These are phyloP conservation scores for Aspergillus alliaceus DNA, from an alignment of 2,329 filamentous ascomycete species.

Conservation along the genomic window DNA sequence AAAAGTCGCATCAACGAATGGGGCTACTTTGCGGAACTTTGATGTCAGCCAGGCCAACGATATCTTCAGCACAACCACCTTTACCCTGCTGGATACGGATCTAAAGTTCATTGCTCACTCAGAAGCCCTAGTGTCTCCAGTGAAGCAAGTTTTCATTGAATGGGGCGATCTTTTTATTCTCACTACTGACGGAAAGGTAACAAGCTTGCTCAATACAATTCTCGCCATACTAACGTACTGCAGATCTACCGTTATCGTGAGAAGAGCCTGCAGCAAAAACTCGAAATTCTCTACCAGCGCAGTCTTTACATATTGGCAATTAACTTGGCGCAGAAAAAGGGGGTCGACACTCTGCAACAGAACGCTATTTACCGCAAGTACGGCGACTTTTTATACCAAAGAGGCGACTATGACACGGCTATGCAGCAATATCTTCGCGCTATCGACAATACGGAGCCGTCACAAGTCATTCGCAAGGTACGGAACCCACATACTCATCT, in stretches of 20 bases:
- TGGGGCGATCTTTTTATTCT: slow-evolving; percentile 94
- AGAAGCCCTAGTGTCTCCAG: slow-evolving; percentile 77
- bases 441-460: slow-evolving; percentile 93
- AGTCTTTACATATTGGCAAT: slow-evolving; percentile 92
- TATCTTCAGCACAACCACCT: slow-evolving; percentile 81
- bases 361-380: slow-evolving; percentile 92
- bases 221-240: slow-evolving; percentile 25
- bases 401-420: slow-evolving; percentile 94
- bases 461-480: slow-evolving; percentile 91
- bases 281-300: slow-evolving; percentile 90
- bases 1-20: slow-evolving; percentile 54
- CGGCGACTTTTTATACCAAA: slow-evolving; percentile 91
- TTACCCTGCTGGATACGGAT: slow-evolving; percentile 89
- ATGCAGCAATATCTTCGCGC: slow-evolving; percentile 98
- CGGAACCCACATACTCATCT: neutral
- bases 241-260: slow-evolving; percentile 87
- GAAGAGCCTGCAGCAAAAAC: slow-evolving; percentile 82
- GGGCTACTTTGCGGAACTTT: slow-evolving; percentile 69
- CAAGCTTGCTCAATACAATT: neutral
- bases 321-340: slow-evolving; percentile 85
- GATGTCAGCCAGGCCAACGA: slow-evolving; percentile 71
- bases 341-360: slow-evolving; percentile 76
- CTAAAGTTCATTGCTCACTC: slow-evolving; percentile 87
- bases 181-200: slow-evolving; percentile 86
- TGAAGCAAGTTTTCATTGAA: slow-evolving; percentile 76